phyloP scores from a whole-genome alignment of 345 rosid species.

The Cochlearia excelsa region DNA sequence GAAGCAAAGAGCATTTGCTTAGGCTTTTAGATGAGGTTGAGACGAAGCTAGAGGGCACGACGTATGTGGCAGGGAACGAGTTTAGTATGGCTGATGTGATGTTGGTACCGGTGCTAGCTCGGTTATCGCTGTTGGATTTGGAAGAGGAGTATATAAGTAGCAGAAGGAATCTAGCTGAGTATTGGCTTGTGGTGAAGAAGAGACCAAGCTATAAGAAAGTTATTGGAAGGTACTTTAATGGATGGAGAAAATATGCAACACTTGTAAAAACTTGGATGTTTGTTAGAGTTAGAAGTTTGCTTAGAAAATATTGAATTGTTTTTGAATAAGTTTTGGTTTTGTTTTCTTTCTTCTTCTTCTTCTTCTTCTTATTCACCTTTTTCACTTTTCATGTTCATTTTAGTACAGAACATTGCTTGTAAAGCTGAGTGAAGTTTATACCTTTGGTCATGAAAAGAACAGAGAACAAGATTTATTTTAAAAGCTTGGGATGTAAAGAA shows the following conservation, averaged over 20 bases:
- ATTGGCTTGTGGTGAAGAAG: conserved; percentile 64
- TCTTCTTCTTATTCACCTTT: not conserved
- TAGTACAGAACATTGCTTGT: not conserved
- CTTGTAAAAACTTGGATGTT: conserved; percentile 66
- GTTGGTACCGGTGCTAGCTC: conserved; percentile 69
- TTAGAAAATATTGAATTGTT: conserved; percentile 53
- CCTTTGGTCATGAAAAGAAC: not conserved
- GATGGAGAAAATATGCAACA: conserved; percentile 78
- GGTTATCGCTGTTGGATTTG: conserved; percentile 58
- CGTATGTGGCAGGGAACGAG: conserved; percentile 63
- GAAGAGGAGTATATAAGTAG: conserved; percentile 64
- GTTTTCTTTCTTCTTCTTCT: not conserved
- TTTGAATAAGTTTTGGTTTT: conserved; percentile 1
- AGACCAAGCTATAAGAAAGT: conserved; percentile 76
- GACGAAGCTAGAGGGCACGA: conserved; percentile 45
- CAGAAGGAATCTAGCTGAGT: conserved; percentile 60
- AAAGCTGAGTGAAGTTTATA: not conserved
- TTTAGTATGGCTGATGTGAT: conserved; percentile 83
- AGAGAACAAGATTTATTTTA: too few relatives aligned
- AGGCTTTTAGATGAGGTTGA: conserved; percentile 71
- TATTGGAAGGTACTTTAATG: conserved; percentile 67
- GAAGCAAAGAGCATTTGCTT: conserved; percentile 59
- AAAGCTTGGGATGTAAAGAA: not conserved
- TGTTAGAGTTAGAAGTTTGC: conserved; percentile 51
- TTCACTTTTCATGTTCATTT: not conserved